A percentile compares a stretch with the other conserved stretches of the same genome.
Evolutionary conservation across 352 stramenopile genomes (phyloP).

Genomic region (Globisporangium abappressorium): DNA sequence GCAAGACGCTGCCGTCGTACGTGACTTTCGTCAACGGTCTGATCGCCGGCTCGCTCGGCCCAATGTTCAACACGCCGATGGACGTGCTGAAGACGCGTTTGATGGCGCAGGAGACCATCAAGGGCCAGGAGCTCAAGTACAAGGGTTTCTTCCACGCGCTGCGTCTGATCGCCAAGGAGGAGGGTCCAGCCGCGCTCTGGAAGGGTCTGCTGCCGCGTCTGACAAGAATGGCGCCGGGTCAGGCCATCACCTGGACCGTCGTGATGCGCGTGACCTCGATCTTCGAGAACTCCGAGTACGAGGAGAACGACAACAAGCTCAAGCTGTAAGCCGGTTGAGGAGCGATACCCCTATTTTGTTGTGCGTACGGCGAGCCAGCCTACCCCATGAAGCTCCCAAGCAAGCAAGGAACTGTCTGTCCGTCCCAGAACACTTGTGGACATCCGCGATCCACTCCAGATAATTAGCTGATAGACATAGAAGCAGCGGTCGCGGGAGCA

Average conservation of each 20-base stretch:
- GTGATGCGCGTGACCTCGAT: constrained; percentile 87
- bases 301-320: constrained; percentile 52
- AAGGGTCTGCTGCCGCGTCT: constrained; percentile 96
- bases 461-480: constrained; percentile 1
- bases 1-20: constrained; percentile 90
- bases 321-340: constrained; percentile 45
- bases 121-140: constrained; percentile 94
- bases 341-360: background rate
- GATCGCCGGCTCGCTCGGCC: constrained; percentile 80
- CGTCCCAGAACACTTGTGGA: background rate
- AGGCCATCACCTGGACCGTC: constrained; percentile 96
- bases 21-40: constrained; percentile 94
- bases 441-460: background rate
- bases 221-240: constrained; percentile 94
- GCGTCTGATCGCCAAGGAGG: constrained; percentile 92
- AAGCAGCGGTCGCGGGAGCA: background rate
- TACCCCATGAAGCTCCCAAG: background rate
- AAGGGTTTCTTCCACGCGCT: constrained; percentile 92
- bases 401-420: background rate
- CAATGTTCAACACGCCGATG: constrained; percentile 87
- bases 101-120: constrained; percentile 88
- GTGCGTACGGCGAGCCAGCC: constrained; percentile 5
- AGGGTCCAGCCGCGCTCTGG: constrained; percentile 93
- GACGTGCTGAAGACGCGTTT: constrained; percentile 96
- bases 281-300: constrained; percentile 74